phyloP scores from a whole-genome alignment of 495 filamentous ascomycete species.

The Umbilicaria muhlenbergii region DNA sequence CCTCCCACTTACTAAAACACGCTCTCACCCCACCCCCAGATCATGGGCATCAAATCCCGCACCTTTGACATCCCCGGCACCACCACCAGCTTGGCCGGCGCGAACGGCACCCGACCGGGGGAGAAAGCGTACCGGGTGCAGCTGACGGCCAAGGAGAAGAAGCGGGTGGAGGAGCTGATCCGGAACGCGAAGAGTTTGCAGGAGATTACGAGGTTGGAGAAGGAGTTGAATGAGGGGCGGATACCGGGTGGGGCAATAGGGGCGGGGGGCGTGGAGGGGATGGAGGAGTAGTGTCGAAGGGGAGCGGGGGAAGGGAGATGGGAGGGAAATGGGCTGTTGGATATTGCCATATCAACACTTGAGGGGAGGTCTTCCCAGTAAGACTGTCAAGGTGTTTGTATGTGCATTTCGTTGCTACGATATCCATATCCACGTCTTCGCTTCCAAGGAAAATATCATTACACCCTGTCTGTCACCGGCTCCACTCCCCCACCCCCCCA shows the following conservation, averaged over 20 bases:
- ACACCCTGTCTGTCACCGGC: no score
- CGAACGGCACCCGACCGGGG: slow-evolving; percentile 20
- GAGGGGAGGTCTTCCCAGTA: no score
- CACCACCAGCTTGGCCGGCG: slow-evolving; percentile 20
- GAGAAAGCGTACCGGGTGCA: slow-evolving; percentile 55
- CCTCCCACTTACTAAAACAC: not conserved
- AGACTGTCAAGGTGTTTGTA: no score
- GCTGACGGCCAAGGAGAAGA: slow-evolving; percentile 53
- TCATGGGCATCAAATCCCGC: slow-evolving; percentile 75
- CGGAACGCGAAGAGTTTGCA: slow-evolving; percentile 71
- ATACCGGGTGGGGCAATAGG: slow-evolving; percentile 52
- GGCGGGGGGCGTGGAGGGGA: slow-evolving; percentile 40
- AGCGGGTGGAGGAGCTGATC: slow-evolving; percentile 58
- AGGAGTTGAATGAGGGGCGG: slow-evolving; percentile 72
- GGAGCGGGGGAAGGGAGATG: no score
- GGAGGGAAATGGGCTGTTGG: not conserved
- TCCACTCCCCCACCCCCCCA: no score
- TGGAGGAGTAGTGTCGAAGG: slow-evolving; percentile 4
- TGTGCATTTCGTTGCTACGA: no score
- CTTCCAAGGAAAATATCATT: no score
- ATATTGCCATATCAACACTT: not conserved
- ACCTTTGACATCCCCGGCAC: slow-evolving; percentile 53
- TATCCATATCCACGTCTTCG: no score
- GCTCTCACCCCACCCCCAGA: slow-evolving; percentile 28
- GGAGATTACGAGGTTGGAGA: slow-evolving; percentile 70